A percentile compares a stretch with the other conserved stretches of the same genome.
Conservation (phyloP, 805 yeast genomes). For the Schizosaccharomyces cryophilus region DNA sequence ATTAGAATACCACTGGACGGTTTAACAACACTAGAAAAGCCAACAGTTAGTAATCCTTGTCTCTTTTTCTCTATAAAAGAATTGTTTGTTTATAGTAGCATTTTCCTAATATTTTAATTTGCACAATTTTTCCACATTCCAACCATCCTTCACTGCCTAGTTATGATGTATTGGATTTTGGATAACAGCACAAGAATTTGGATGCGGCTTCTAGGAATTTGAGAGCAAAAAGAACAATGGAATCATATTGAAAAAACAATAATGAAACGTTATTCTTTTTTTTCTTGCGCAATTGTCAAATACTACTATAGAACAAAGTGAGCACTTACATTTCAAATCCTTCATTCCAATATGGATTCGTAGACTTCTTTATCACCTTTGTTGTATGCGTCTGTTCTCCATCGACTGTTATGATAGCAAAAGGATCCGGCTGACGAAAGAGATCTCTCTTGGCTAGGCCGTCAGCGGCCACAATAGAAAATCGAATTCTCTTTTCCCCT, state of each 20-base stretch:
- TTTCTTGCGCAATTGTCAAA: neutral
- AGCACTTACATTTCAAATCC: constrained; percentile 39
- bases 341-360: constrained; percentile 97
- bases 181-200: no score
- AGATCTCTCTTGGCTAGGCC: constrained; percentile 86
- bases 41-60: neutral
- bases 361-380: constrained; percentile 72
- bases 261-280: neutral
- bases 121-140: no score
- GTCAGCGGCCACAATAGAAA: constrained; percentile 49
- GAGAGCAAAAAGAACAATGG: no score
- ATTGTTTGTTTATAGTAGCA: neutral
- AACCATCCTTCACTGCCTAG: no score
- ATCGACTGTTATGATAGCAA: constrained; percentile 91
- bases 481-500: constrained; percentile 1
- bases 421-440: constrained; percentile 70
- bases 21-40: constrained; percentile 25
- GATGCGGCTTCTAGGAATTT: no score
- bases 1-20: constrained; percentile 71
- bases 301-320: neutral
- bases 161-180: no score
- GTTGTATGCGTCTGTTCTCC: constrained; percentile 92
- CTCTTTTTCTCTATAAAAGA: neutral
- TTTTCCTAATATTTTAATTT: no score
- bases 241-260: neutral